A percentile compares a stretch with the other conserved stretches of the same genome.
These are phyloP conservation scores for Raffaelea deltoideospora DNA, from an alignment of 2,329 filamentous ascomycete species.

Conservation along the genomic window DNA sequence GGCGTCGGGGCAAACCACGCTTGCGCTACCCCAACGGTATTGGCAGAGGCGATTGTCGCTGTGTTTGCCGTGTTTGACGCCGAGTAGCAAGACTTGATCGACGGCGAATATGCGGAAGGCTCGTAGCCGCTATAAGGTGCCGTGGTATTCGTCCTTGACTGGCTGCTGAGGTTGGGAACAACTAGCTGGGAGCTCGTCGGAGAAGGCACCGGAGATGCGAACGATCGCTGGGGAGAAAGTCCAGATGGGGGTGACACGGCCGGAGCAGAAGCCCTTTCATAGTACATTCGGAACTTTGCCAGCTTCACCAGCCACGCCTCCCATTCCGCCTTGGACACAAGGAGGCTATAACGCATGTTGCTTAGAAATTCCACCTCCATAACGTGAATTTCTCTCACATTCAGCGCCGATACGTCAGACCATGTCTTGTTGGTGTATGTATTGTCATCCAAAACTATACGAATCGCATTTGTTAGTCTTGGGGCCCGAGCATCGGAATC, in stretches of 20 bases:
- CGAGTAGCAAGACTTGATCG: neutral
- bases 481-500: neutral
- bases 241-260: slow-evolving; percentile 19
- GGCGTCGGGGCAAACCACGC: slow-evolving; percentile 9
- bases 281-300: slow-evolving; percentile 69
- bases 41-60: neutral
- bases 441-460: slow-evolving; percentile 79
- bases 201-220: slow-evolving; percentile 32
- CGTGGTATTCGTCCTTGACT: too few relatives aligned
- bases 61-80: neutral
- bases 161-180: neutral
- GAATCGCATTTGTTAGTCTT: too few relatives aligned
- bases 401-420: slow-evolving; percentile 92
- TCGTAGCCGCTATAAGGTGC: neutral
- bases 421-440: slow-evolving; percentile 99
- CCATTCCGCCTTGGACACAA: slow-evolving; percentile 80
- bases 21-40: slow-evolving; percentile 10
- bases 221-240: slow-evolving; percentile 20
- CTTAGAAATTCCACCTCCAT: slow-evolving; percentile 99
- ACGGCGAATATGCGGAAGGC: slow-evolving; percentile 1
- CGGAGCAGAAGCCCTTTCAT: slow-evolving; percentile 49
- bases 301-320: slow-evolving; percentile 72
- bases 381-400: slow-evolving; percentile 87
- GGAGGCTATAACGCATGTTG: slow-evolving; percentile 91
- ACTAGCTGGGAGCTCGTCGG: slow-evolving; percentile 24